Evolutionary conservation across 2,329 filamentous ascomycete species (phyloP).

Genomic region (Nothomitra cinnamomea): DNA sequence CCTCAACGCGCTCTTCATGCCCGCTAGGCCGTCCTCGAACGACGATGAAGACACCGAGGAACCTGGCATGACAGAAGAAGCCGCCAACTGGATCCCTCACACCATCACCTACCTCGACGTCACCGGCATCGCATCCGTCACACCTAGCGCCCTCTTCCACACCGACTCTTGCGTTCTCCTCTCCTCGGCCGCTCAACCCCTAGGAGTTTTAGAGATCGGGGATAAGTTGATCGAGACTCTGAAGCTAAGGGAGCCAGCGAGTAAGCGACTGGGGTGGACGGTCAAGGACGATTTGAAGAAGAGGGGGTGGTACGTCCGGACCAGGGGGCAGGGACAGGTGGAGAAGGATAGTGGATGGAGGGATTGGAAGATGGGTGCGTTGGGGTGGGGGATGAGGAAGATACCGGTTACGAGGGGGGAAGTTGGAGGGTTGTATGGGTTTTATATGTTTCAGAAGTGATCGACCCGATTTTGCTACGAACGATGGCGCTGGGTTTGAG

Average conservation of each 20-base stretch:
- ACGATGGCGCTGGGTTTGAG: too few species aligned
- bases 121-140: slow-evolving; percentile 45
- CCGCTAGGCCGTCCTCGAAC: slow-evolving; percentile 12
- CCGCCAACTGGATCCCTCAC: slow-evolving; percentile 32
- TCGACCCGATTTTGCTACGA: too few species aligned
- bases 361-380: slow-evolving; percentile 70
- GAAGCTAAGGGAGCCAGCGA: slow-evolving; percentile 43
- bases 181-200: slow-evolving; percentile 41
- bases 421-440: slow-evolving; percentile 39
- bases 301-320: slow-evolving; percentile 47
- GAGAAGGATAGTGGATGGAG: slow-evolving; percentile 37
- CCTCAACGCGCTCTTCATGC: slow-evolving; percentile 43
- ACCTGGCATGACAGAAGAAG: slow-evolving; percentile 6
- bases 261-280: slow-evolving; percentile 48
- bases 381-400: slow-evolving; percentile 71
- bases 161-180: slow-evolving; percentile 39
- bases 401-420: slow-evolving; percentile 37
- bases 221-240: slow-evolving; percentile 50
- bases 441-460: slow-evolving; percentile 41
- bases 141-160: slow-evolving; percentile 39
- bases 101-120: slow-evolving; percentile 61
- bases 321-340: slow-evolving; percentile 22
- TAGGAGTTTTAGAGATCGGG: slow-evolving; percentile 60
- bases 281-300: slow-evolving; percentile 53
- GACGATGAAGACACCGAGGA: slow-evolving; percentile 19